These are phyloP conservation scores for Cyberlindnera petersonii DNA, from an alignment of 805 yeast genomes.

Conservation along the genomic window DNA sequence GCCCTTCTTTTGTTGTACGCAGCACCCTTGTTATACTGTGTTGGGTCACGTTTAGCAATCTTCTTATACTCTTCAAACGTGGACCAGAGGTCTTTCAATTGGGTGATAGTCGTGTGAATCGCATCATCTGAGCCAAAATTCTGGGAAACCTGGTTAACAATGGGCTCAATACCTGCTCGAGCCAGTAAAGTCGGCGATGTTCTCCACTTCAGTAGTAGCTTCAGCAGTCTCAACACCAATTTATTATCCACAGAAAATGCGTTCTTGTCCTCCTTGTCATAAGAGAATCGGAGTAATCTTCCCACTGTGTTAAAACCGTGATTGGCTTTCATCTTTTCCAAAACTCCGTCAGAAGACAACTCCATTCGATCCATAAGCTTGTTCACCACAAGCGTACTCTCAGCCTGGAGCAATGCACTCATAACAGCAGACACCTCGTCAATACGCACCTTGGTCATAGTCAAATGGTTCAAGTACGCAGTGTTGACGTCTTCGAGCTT, in stretches of 20 bases:
- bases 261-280: constrained; percentile 13
- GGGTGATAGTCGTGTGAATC: constrained; percentile 35
- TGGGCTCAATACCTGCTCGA: constrained; percentile 66
- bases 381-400: constrained; percentile 58
- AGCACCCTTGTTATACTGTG: too few species aligned
- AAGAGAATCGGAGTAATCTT: constrained; percentile 44
- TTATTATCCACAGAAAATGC: constrained; percentile 32
- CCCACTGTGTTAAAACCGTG: constrained; percentile 86
- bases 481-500: constrained; percentile 57
- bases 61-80: constrained; percentile 70
- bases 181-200: constrained; percentile 75
- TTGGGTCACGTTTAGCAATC: constrained; percentile 1
- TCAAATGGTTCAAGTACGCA: constrained; percentile 58
- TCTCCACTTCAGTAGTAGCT: constrained; percentile 55
- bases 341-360: constrained; percentile 48
- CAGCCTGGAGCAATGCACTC: constrained; percentile 75
- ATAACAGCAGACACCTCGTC: constrained; percentile 76
- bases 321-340: constrained; percentile 60
- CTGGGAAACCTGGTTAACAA: constrained; percentile 42
- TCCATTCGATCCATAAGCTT: constrained; percentile 68
- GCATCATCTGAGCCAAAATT: constrained; percentile 29
- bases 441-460: constrained; percentile 42
- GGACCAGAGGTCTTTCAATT: constrained; percentile 65
- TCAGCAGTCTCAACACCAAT: constrained; percentile 47
- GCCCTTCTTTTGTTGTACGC: too few species aligned